Conservation (phyloP, 2,329 filamentous ascomycete genomes). For the Trichoderma sp. region DNA sequence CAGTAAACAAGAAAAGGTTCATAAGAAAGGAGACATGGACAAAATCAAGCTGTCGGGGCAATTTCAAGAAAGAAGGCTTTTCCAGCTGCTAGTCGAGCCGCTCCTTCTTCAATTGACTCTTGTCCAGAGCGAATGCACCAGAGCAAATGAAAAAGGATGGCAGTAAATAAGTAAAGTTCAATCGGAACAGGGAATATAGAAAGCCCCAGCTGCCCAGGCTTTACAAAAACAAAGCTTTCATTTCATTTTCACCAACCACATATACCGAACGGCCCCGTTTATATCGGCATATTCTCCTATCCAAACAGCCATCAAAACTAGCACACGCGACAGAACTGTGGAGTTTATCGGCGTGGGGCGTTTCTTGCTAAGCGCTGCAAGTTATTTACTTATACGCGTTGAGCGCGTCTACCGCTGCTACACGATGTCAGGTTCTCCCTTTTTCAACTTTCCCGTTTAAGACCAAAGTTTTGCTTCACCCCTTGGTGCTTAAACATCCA, state of each 20-base stretch:
- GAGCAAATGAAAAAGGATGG: not conserved
- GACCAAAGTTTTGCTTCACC: not conserved
- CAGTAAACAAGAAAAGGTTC: too few relatives aligned
- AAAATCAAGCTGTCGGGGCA: too few relatives aligned
- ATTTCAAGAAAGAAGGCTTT: too few relatives aligned
- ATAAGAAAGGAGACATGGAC: too few relatives aligned
- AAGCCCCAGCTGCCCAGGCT: not conserved
- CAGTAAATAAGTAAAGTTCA: not conserved
- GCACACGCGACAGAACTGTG: constrained; percentile 8
- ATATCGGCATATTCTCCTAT: not conserved
- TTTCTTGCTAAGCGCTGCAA: constrained; percentile 4
- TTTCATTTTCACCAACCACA: not conserved
- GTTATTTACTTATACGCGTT: constrained; percentile 21
- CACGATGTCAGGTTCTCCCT: not conserved
- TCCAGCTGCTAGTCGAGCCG: not conserved
- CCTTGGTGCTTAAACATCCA: not conserved
- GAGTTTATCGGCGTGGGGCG: constrained; percentile 9
- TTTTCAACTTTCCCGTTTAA: not conserved
- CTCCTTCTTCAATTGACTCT: not conserved
- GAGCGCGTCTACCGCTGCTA: constrained; percentile 7
- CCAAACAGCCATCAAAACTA: not conserved
- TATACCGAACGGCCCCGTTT: not conserved
- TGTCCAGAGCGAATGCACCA: not conserved
- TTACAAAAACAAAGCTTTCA: not conserved
- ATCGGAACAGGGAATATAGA: not conserved